phyloP scores from a whole-genome alignment of 257 asterid genomes.

The Ophiorrhiza pumila region DNA sequence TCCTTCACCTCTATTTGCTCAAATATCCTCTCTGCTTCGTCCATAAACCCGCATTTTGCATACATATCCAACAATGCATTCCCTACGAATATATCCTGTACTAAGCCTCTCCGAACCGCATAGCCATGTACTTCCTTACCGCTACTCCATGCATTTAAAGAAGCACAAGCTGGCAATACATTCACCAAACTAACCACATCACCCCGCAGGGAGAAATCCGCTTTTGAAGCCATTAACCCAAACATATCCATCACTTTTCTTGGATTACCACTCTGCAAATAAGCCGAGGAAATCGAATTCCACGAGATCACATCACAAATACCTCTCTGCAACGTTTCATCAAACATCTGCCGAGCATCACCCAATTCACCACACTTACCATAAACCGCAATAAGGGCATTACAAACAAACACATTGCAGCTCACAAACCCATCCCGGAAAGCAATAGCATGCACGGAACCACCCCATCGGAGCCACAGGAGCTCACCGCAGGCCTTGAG shows the following conservation, averaged over 20 bases:
- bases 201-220: constrained; percentile 37
- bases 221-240: constrained; percentile 39
- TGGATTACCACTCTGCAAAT: constrained; percentile 44
- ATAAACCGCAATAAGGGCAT: constrained; percentile 64
- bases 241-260: constrained; percentile 47
- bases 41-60: constrained; percentile 69
- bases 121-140: constrained; percentile 71
- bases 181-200: constrained; percentile 83
- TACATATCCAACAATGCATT: constrained; percentile 85
- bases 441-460: constrained; percentile 52
- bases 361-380: constrained; percentile 55
- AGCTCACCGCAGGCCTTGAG: constrained; percentile 68
- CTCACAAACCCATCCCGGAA: constrained; percentile 38
- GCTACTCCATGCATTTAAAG: constrained; percentile 34
- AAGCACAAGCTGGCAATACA: constrained; percentile 71
- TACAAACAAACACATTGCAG: constrained; percentile 76
- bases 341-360: constrained; percentile 54
- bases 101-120: constrained; percentile 53
- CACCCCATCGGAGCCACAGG: constrained; percentile 35
- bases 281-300: constrained; percentile 69
- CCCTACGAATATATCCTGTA: constrained; percentile 66
- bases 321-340: constrained; percentile 51
- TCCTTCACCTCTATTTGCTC: constrained; percentile 71
- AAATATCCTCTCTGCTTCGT: constrained; percentile 61
- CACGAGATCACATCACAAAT: constrained; percentile 65